Conservation (phyloP, 75 land plant genomes). For the Ceratopteris richardii region DNA sequence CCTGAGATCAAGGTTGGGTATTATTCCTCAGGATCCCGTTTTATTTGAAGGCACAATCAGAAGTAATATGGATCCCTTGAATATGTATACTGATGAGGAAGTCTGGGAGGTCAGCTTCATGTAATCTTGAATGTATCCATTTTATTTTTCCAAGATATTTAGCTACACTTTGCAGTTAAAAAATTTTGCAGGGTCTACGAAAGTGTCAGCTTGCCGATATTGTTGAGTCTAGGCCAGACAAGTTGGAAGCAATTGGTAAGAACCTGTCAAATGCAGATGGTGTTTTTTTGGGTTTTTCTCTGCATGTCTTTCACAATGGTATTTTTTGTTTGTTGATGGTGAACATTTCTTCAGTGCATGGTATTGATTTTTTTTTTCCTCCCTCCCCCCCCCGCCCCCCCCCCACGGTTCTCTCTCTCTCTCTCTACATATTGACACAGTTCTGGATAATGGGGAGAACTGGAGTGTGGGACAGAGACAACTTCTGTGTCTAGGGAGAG, state of each 20-base stretch:
- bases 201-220: conserved; percentile 81
- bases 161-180: neutral
- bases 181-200: conserved; percentile 48
- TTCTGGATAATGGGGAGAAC: conserved; percentile 85
- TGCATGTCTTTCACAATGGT: too few species aligned
- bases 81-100: conserved; percentile 55
- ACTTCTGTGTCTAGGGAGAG: conserved; percentile 72
- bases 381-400: too few species aligned
- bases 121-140: neutral
- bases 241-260: conserved; percentile 68
- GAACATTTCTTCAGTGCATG: too few species aligned
- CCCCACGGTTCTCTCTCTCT: too few species aligned
- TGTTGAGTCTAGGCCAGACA: conserved; percentile 40
- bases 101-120: conserved; percentile 58
- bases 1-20: conserved; percentile 58
- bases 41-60: conserved; percentile 75
- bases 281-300: neutral
- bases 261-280: neutral
- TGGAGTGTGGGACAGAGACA: conserved; percentile 95
- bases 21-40: conserved; percentile 83
- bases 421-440: conserved; percentile 22
- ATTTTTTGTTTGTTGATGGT: too few species aligned
- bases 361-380: too few species aligned
- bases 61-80: conserved; percentile 71
- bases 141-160: neutral